phyloP scores from a whole-genome alignment of 129 eudicot genomes.

The Chrysanthemum seticuspe region DNA sequence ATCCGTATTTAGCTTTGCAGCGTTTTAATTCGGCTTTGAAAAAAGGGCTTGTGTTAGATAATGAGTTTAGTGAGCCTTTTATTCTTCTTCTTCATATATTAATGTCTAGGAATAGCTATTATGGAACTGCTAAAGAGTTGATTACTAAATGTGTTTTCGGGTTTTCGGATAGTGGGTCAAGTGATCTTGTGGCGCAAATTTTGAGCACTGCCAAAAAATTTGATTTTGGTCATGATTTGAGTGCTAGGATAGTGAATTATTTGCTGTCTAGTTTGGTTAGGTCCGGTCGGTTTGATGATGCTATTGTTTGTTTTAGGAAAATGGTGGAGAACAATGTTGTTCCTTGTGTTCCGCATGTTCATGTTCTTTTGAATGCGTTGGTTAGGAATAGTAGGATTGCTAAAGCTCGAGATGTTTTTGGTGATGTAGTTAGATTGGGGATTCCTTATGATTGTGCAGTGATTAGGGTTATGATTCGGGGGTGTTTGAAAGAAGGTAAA shows the following conservation, averaged over 20 bases:
- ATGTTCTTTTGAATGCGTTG: constrained; percentile 50
- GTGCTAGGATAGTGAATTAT: constrained; percentile 38
- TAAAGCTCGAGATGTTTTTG: constrained; percentile 46
- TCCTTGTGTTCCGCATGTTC: constrained; percentile 36
- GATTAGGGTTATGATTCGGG: constrained; percentile 52
- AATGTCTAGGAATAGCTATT: constrained; percentile 27
- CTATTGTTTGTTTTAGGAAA: constrained; percentile 47
- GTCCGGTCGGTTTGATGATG: constrained; percentile 44
- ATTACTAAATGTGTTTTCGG: constrained; percentile 34
- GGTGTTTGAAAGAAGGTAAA: constrained; percentile 50
- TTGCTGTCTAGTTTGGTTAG: constrained; percentile 52
- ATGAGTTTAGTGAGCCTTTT: constrained; percentile 30
- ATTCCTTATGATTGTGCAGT: constrained; percentile 46
- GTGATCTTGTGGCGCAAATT: constrained; percentile 37
- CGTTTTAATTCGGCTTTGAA: constrained; percentile 40
- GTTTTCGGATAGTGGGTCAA: constrained; percentile 22
- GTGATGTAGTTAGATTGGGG: constrained; percentile 32
- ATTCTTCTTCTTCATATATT: constrained; percentile 57
- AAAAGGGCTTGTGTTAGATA: constrained; percentile 24
- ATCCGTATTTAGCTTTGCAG: constrained; percentile 53
- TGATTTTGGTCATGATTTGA: constrained; percentile 36
- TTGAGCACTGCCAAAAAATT: constrained; percentile 44
- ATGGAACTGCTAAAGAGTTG: constrained; percentile 28
- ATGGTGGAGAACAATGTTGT: constrained; percentile 45
- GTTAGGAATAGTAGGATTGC: constrained; percentile 45